These are phyloP conservation scores for Russula earlei DNA, from an alignment of 768 basidiomycete species.

Conservation along the genomic window DNA sequence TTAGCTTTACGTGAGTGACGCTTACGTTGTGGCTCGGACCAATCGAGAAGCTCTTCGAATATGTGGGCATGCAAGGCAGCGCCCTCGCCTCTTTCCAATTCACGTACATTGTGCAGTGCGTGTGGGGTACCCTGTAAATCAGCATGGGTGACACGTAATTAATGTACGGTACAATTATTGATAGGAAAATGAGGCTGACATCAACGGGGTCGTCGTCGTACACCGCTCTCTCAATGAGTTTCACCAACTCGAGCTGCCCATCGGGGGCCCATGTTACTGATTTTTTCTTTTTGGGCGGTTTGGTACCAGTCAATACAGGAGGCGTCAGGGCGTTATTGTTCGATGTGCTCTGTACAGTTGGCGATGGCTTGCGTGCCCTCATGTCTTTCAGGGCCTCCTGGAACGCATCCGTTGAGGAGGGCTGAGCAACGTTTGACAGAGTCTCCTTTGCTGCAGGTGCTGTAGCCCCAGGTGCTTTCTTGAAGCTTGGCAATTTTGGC, in stretches of 20 bases:
- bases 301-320: constrained; percentile 30
- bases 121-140: constrained; percentile 56
- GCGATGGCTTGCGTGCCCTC: constrained; percentile 52
- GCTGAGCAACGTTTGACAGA: constrained; percentile 57
- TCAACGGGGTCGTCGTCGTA: constrained; percentile 85
- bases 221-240: constrained; percentile 74
- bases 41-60: constrained; percentile 83
- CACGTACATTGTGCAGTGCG: constrained; percentile 62
- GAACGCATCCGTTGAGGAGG: constrained; percentile 72
- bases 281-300: constrained; percentile 58
- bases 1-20: constrained; percentile 12
- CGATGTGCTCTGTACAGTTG: constrained; percentile 25
- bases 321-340: constrained; percentile 40
- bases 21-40: constrained; percentile 77
- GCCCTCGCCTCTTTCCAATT: constrained; percentile 82
- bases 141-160: constrained; percentile 32
- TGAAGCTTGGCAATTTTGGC: constrained; percentile 77
- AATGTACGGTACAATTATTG: constrained; percentile 39
- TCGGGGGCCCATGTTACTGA: constrained; percentile 73
- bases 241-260: constrained; percentile 61
- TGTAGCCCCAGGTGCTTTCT: constrained; percentile 47
- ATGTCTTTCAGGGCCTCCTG: constrained; percentile 78
- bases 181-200: constrained; percentile 53
- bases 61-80: constrained; percentile 73
- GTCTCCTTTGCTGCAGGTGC: constrained; percentile 33